phyloP scores from a whole-genome alignment of 352 stramenopile species.

The Globisporangium lucens region DNA sequence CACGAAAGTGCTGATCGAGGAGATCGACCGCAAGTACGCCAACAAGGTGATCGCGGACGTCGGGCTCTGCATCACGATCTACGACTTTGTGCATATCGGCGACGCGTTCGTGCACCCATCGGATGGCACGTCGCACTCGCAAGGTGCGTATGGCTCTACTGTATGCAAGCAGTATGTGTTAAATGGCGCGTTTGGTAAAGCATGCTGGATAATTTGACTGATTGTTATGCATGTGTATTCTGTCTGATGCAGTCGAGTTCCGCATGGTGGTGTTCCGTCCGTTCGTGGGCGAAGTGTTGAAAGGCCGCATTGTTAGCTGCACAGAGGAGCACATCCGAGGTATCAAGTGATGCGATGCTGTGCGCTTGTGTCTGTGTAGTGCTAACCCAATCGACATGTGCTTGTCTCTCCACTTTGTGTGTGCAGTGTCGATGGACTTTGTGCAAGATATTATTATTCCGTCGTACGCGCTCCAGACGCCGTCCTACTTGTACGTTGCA shows the following conservation, averaged over 20 bases:
- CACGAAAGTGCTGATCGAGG: slow-evolving; percentile 81
- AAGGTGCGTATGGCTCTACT: slow-evolving; percentile 28
- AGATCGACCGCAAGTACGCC: slow-evolving; percentile 89
- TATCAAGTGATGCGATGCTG: slow-evolving; percentile 9
- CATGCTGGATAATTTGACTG: too few relatives aligned
- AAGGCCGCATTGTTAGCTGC: slow-evolving; percentile 86
- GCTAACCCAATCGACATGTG: not conserved
- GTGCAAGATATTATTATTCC: slow-evolving; percentile 89
- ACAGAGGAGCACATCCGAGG: slow-evolving; percentile 86
- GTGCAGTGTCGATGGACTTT: slow-evolving; percentile 85
- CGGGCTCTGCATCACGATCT: slow-evolving; percentile 85
- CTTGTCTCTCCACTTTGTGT: too few relatives aligned
- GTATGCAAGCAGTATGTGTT: not conserved
- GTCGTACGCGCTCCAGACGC: slow-evolving; percentile 84
- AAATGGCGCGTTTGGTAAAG: not conserved
- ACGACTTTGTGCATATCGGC: slow-evolving; percentile 88
- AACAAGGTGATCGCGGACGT: slow-evolving; percentile 90
- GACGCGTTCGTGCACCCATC: slow-evolving; percentile 83
- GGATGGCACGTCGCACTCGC: slow-evolving; percentile 84
- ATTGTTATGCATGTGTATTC: not conserved
- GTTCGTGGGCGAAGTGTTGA: slow-evolving; percentile 87
- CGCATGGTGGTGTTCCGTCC: slow-evolving; percentile 88
- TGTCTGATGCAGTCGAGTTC: slow-evolving; percentile 64
- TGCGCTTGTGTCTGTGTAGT: not conserved
- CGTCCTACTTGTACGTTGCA: slow-evolving; percentile 74